Evolutionary conservation across 139 green algal genomes (phyloP), one percentile per base, ranked within the genome.

Genomic region (Coelastrella sp.): DNA sequence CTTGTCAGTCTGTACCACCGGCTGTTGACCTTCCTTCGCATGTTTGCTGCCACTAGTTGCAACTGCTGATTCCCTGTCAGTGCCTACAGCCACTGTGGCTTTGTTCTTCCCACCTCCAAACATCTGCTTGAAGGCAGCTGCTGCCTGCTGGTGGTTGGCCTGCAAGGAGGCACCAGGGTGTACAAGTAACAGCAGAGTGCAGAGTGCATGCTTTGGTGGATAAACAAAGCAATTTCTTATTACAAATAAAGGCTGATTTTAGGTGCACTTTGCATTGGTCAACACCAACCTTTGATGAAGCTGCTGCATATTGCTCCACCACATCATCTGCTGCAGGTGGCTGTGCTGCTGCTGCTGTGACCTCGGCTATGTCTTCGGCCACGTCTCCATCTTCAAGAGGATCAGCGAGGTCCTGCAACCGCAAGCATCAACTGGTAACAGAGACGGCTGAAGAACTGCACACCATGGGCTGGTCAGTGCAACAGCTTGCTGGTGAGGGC

Each of bases 21-120:
- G 78, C n/a, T 85, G 43, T 27, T 85, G 79, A 43, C 78, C 30
- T n/a, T 79, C 27, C 19, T 40, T 13, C 66, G 30, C 2, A 45
- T 23, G 13, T 40, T 66, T 64, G 45, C 72, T 67, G 48, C 30
- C 53, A 30, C 34, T 35, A 2, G 0, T 76, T 19, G 38, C 68
- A 60, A 40, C 71, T 79, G 71, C 25, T 79, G 43, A 9, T 35
- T 38, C 23, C 19, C 35, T 43, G 40, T 30, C 60, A 41, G 32
- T 68, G 48, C 50, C 50, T 45, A 9, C 15, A 48, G 30, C 50
- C 34, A 37, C 37, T 79, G 35, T 45, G 67, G 79, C 38, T 35
- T 62, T 83, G 35, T 3, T 30, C 5, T 84, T 84, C 19, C 9
- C 4, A n/a, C 59, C n/a, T 30, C 41, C 40, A 32, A 85, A 79